Base-by-base conservation (phyloP, 2,329 filamentous ascomycete genomes). In the Exophiala sp. region DNA sequence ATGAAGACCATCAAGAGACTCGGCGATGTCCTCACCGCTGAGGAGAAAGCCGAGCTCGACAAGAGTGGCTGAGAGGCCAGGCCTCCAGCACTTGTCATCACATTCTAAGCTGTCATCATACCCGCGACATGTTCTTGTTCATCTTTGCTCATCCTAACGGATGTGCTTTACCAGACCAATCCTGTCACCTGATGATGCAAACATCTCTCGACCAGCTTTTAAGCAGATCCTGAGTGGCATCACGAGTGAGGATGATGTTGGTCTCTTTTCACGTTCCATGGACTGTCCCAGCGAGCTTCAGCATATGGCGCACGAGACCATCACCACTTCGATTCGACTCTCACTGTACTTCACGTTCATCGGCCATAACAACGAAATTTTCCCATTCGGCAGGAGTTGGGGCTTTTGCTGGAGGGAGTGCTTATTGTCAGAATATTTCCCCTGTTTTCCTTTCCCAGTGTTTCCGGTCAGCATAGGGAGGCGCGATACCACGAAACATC, bases 1-100 rank as follows among this genome's bases (percentile, higher is more conserved):
- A 62, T 76, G 62, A 75, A 73, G 64, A 82, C 75, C 62, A 73
- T 77, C 61, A 78, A 78, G 68, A 76, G 73, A 62, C 71, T 82
- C 50, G 67, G 72, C 46, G 71, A 73, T 52, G 65, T 78, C 51
- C 65, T 82, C 50, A 75, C 76, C 60, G 64, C 66, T 21, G 68
- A 72, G 51, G 66, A 81, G 50, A 75, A 71, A 63, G 67, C 71
- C 57, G 72, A 75, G 58, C 70, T 83, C 57, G 53, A 56, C 38
- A 54, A 51, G 22, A 57, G 57, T 53, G 52, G 54, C 42, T 59
- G 47, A 55, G 30, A 35, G 27, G 29, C 27, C 11, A 29, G 19
- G 21, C 27, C 37, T 22, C 38, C 13, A 4, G 3, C 10, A 5
- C 27, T 21, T 45, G 19, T 46, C 22, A 18, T 21, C 18, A 16